phyloP scores from a whole-genome alignment of 2,329 filamentous ascomycete species.

The Lachnellula cervina region DNA sequence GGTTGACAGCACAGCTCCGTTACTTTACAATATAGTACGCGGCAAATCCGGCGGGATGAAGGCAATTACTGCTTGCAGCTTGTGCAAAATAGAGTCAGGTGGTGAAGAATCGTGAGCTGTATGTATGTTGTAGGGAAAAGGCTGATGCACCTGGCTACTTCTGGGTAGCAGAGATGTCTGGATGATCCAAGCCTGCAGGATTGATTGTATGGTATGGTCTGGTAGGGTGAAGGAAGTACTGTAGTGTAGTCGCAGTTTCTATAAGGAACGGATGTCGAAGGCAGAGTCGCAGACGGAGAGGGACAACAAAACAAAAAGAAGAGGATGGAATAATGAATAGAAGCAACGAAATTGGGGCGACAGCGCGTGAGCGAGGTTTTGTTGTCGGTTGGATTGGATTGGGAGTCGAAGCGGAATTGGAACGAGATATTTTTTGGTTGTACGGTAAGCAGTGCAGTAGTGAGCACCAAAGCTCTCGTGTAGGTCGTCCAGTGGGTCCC shows the following conservation, averaged over 20 bases:
- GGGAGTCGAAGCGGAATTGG: not conserved
- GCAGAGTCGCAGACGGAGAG: too few relatives aligned
- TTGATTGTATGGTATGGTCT: not conserved
- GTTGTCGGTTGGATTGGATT: not conserved
- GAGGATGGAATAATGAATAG: too few relatives aligned
- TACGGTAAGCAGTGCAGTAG: too few relatives aligned
- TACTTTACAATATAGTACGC: not conserved
- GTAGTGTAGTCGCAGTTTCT: not conserved
- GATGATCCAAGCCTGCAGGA: constrained; percentile 1
- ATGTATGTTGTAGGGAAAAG: not conserved
- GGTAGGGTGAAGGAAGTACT: not conserved
- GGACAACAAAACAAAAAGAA: too few relatives aligned
- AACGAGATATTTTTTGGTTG: not conserved
- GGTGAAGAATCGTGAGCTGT: constrained; percentile 1
- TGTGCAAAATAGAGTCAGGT: constrained; percentile 7
- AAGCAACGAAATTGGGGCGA: too few relatives aligned
- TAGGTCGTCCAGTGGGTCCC: too few relatives aligned
- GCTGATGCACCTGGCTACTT: constrained; percentile 8
- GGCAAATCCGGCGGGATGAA: not conserved
- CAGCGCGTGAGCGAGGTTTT: not conserved
- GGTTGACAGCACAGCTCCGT: not conserved
- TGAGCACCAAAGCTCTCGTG: too few relatives aligned
- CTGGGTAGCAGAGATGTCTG: not conserved
- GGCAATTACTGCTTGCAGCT: not conserved
- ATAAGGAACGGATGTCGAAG: not conserved